Evolutionary conservation across 23 red algal species (phyloP), one percentile per base, ranked within the genome.

Genomic region (Gracilaria vermiculophylla): DNA sequence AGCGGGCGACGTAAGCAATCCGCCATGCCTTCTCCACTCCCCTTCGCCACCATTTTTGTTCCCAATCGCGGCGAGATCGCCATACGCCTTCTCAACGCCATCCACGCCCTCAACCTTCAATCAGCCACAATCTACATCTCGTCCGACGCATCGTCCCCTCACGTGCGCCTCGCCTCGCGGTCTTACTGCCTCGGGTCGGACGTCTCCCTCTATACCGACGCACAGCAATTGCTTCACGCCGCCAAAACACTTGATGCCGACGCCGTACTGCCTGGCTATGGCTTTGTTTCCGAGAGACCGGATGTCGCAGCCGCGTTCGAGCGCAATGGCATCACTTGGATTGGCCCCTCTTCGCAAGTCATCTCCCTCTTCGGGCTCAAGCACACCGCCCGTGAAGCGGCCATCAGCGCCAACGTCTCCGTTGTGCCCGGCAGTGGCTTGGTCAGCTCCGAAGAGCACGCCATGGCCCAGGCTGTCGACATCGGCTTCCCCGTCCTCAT

Each of bases 11-110:
- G 58, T 28, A 34, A 64, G 24, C 58, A 34, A 64, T 32, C 58
- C 25, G 29, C 29, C 58, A 64, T 64, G 58, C 58, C 5, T 14
- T 64, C 58, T 31, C 35, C 58, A 31, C 58, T 64, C 28, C 58
- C 58, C 58, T 64, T 64, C 58, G 17, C 58, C 58, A 76, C 81
- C 65, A 56, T 98, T 13, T 80, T 98, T 50, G 73, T 98, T 9
- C 91, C 95, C 53, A 98, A 98, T 78, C 89, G 95, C 14, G 95
- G 95, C 13, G 95, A 98, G 62, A 92, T 98, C 53, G 95, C 91
- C 8, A 54, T 92, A 40, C 90, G 95, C 72, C 76, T 94, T 24
- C 64, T 90, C 16, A 77, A 69, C 3, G 88, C 86, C 19, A 75
- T 62, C 40, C 70, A 83, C 39, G 47, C 11, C 15, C 81, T 95